phyloP scores from a whole-genome alignment of 768 basidiomycete species.

The Cystobasidium ongulense region DNA sequence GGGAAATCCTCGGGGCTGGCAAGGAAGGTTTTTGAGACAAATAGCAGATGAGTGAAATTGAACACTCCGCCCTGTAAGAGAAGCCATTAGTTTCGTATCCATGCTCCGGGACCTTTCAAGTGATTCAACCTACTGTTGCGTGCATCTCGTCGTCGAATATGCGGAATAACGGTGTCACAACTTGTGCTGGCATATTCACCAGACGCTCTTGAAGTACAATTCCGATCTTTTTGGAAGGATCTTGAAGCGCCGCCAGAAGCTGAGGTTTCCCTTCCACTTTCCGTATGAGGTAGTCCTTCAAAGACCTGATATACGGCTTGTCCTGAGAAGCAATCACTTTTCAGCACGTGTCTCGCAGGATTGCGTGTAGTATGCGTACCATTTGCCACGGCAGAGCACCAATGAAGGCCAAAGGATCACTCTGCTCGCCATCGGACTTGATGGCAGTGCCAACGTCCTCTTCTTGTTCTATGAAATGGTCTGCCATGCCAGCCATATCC shows the following conservation, averaged over 20 bases:
- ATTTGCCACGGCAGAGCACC: conserved; percentile 4
- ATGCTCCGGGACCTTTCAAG: background rate
- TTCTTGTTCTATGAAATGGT: conserved; percentile 67
- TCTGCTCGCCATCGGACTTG: conserved; percentile 80
- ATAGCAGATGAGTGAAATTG: conserved; percentile 41
- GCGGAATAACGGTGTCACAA: conserved; percentile 81
- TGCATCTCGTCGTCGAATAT: conserved; percentile 80
- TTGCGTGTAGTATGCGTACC: conserved; percentile 2
- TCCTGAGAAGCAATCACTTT: conserved; percentile 49
- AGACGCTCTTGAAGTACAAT: conserved; percentile 78
- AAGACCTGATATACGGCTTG: conserved; percentile 60
- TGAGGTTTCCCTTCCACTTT: conserved; percentile 38
- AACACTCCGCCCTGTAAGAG: conserved; percentile 37
- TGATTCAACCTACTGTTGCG: conserved; percentile 60
- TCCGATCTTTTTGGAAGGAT: conserved; percentile 53
- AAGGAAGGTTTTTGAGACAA: conserved; percentile 43
- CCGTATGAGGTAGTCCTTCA: conserved; percentile 63
- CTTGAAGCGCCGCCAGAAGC: conserved; percentile 1
- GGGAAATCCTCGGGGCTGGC: conserved; percentile 58
- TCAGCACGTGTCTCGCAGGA: background rate
- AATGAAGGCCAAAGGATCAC: conserved; percentile 75
- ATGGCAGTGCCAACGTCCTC: conserved; percentile 71
- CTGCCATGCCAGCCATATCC: conserved; percentile 64
- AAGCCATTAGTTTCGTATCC: background rate
- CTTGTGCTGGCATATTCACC: conserved; percentile 91